Evolutionary conservation across 192 early-diverging fungal genomes (phyloP).

Genomic region (Backusella liffmaniae): DNA sequence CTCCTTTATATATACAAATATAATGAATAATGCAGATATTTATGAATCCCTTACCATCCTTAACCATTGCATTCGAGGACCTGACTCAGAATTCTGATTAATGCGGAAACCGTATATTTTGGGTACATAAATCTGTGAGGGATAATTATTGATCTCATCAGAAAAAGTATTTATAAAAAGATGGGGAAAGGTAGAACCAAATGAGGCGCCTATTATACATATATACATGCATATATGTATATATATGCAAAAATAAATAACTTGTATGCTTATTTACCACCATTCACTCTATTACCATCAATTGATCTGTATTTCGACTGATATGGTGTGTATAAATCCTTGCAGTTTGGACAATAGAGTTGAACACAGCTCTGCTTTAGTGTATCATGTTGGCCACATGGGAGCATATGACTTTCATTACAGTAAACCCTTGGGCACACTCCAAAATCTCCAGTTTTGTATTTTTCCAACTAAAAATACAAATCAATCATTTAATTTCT

Average conservation of each 20-base stretch:
- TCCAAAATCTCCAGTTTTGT: constrained; percentile 76
- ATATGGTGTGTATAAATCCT: constrained; percentile 75
- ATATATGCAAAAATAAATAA: constrained; percentile 16
- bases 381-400: constrained; percentile 70
- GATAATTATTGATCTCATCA: constrained; percentile 59
- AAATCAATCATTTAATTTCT: neutral
- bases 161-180: constrained; percentile 89
- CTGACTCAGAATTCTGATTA: constrained; percentile 67
- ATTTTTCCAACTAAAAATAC: constrained; percentile 58
- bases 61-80: constrained; percentile 93
- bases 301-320: constrained; percentile 65
- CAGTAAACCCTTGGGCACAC: constrained; percentile 73
- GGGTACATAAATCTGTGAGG: constrained; percentile 68
- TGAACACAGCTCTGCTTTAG: constrained; percentile 69
- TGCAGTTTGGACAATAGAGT: constrained; percentile 79
- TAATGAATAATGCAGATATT: neutral
- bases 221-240: too few relatives aligned
- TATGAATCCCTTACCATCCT: constrained; percentile 42
- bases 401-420: constrained; percentile 57
- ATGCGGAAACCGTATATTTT: constrained; percentile 94
- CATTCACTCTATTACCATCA: constrained; percentile 53
- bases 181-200: constrained; percentile 95
- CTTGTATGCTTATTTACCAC: neutral
- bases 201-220: constrained; percentile 72
- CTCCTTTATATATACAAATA: neutral